phyloP scores from a whole-genome alignment of 2,329 filamentous ascomycete genomes.

The Claviceps humidiphila region DNA sequence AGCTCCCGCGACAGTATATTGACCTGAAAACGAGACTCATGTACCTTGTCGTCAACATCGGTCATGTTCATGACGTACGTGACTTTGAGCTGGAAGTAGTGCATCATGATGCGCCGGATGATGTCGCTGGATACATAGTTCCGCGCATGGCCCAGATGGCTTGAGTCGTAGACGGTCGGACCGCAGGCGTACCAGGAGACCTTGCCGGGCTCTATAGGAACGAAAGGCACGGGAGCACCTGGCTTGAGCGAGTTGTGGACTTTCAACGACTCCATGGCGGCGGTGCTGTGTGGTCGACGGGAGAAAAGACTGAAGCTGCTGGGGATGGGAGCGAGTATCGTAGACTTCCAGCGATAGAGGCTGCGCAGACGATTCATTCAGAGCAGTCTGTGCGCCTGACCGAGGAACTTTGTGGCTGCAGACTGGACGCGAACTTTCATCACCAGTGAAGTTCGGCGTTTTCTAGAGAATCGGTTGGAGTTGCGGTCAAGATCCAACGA shows the following conservation, averaged over 20 bases:
- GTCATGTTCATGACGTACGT: slow-evolving; percentile 91
- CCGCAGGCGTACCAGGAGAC: slow-evolving; percentile 85
- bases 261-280: slow-evolving; percentile 45
- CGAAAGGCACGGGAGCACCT: slow-evolving; percentile 58
- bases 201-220: slow-evolving; percentile 56
- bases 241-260: slow-evolving; percentile 70
- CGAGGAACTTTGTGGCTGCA: slow-evolving; percentile 4
- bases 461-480: background rate
- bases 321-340: slow-evolving; percentile 15
- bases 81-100: slow-evolving; percentile 74
- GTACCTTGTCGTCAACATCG: slow-evolving; percentile 63
- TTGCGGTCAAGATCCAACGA: background rate
- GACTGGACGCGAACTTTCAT: slow-evolving; percentile 9
- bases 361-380: slow-evolving; percentile 25
- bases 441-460: background rate
- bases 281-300: slow-evolving; percentile 22
- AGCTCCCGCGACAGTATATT: background rate
- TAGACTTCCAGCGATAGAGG: slow-evolving; percentile 14
- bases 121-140: slow-evolving; percentile 91
- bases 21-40: background rate
- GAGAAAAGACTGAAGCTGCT: slow-evolving; percentile 12
- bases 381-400: slow-evolving; percentile 7
- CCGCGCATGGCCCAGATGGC: slow-evolving; percentile 69
- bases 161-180: slow-evolving; percentile 73
- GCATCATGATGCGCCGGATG: slow-evolving; percentile 64